A percentile compares a stretch with the other conserved stretches of the same genome.
These are phyloP conservation scores for Berkeleyomyces rouxiae DNA, from an alignment of 2,329 filamentous ascomycete species.

Conservation along the genomic window DNA sequence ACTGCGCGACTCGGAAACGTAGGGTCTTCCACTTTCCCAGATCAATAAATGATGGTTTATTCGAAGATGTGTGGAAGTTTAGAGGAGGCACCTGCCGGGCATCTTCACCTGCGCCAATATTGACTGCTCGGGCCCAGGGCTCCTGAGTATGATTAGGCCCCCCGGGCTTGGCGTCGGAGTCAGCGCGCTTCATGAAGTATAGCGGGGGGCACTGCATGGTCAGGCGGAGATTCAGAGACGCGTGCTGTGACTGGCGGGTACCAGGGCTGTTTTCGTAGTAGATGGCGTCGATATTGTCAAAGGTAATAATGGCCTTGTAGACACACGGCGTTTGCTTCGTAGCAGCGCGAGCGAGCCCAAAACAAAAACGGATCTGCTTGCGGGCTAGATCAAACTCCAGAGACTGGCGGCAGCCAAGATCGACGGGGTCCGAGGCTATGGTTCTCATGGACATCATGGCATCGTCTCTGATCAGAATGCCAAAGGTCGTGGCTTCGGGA, in stretches of 20 bases:
- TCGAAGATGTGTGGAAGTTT: conserved; percentile 23
- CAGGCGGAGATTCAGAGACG: conserved; percentile 27
- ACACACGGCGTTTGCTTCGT: neutral
- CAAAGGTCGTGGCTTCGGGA: neutral
- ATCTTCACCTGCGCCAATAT: conserved; percentile 20
- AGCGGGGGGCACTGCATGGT: conserved; percentile 27
- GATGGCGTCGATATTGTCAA: conserved; percentile 30
- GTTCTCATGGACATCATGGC: conserved; percentile 9
- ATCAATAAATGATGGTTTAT: conserved; percentile 26
- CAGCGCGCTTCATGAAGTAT: conserved; percentile 27
- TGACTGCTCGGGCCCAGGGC: conserved; percentile 35
- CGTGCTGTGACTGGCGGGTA: neutral
- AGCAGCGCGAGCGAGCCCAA: neutral
- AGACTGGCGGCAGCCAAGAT: conserved; percentile 3
- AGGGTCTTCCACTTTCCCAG: conserved; percentile 42
- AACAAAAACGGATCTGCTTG: conserved; percentile 7
- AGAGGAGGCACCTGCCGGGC: conserved; percentile 19
- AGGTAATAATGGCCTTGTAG: conserved; percentile 29
- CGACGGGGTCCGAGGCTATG: neutral
- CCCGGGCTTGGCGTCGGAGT: conserved; percentile 8
- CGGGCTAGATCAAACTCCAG: conserved; percentile 8
- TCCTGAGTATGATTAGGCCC: conserved; percentile 23
- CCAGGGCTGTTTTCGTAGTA: conserved; percentile 18
- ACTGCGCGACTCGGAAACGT: conserved; percentile 26
- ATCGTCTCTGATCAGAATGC: neutral